phyloP scores from a whole-genome alignment of 768 basidiomycete species.

The Rhodotorula toruloides region DNA sequence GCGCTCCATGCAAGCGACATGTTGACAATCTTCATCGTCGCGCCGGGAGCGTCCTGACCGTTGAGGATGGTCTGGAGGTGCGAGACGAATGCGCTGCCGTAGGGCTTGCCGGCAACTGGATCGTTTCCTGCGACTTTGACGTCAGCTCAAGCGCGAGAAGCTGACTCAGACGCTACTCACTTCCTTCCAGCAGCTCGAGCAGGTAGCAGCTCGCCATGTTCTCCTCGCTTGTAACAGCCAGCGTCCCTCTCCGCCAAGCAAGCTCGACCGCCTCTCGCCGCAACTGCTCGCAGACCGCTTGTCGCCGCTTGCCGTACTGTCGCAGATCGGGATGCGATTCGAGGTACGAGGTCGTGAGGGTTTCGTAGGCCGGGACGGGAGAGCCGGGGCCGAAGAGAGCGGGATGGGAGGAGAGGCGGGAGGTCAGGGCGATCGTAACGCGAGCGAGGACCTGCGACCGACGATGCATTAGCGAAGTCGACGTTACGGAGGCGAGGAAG shows the following conservation, averaged over 20 bases:
- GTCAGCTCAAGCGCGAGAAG: background rate
- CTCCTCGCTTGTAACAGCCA: conserved; percentile 29
- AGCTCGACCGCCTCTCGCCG: conserved; percentile 17
- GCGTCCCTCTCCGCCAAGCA: conserved; percentile 31
- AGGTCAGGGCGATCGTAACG: conserved; percentile 35
- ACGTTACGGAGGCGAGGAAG: too few species aligned
- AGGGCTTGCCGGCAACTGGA: conserved; percentile 30
- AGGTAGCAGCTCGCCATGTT: conserved; percentile 33
- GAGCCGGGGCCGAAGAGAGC: conserved; percentile 14
- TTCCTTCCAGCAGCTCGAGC: conserved; percentile 36
- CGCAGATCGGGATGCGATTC: conserved; percentile 16
- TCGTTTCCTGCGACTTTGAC: conserved; percentile 29
- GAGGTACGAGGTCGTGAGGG: conserved; percentile 18
- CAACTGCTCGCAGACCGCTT: conserved; percentile 19
- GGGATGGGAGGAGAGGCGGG: conserved; percentile 32
- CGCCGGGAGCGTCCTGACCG: conserved; percentile 5
- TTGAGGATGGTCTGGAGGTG: conserved; percentile 34
- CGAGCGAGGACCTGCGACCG: conserved; percentile 29
- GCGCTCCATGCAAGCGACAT: conserved; percentile 33
- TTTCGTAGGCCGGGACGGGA: conserved; percentile 12
- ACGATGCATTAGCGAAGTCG: background rate
- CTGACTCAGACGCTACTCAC: conserved; percentile 6
- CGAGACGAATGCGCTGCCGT: conserved; percentile 32
- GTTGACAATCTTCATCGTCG: conserved; percentile 18
- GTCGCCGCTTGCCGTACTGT: conserved; percentile 23